Evolutionary conservation across 1,284 basidiomycete genomes (phyloP).

Genomic region (Sanghuangporus sanghuang): DNA sequence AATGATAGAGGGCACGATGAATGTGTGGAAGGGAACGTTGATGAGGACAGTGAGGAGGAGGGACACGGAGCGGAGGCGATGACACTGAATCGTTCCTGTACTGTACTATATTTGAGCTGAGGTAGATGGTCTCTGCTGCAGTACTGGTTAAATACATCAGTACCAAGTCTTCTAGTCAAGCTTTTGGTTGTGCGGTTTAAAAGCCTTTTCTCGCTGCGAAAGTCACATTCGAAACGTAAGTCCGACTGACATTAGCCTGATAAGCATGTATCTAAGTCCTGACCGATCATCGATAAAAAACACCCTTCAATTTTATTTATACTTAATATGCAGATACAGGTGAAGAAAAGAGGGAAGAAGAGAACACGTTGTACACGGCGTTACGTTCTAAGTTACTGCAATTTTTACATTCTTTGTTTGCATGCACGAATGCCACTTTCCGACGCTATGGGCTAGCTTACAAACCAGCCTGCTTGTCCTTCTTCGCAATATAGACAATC

Average conservation of each 20-base stretch:
- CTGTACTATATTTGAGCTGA: conserved; percentile 19
- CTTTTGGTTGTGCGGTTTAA: conserved; percentile 65
- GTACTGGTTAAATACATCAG: conserved; percentile 43
- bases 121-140: conserved; percentile 42
- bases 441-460: not conserved
- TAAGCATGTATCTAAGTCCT: no score
- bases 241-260: no score
- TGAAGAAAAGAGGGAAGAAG: not conserved
- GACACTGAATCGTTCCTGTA: not conserved
- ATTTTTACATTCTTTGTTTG: no score
- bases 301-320: not conserved
- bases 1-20: not conserved
- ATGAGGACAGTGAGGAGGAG: conserved; percentile 8
- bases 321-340: not conserved
- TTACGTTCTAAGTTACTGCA: not conserved
- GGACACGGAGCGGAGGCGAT: conserved; percentile 7
- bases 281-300: not conserved
- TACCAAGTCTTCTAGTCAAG: conserved; percentile 67
- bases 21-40: conserved; percentile 15
- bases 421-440: not conserved
- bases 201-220: conserved; percentile 50
- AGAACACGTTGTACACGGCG: not conserved
- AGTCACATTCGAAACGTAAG: no score
- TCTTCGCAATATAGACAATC: conserved; percentile 76
- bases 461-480: conserved; percentile 38